A percentile compares a stretch with the other conserved stretches of the same genome.
phyloP scores from a whole-genome alignment of 768 basidiomycete genomes.

The Suillus placidus region DNA sequence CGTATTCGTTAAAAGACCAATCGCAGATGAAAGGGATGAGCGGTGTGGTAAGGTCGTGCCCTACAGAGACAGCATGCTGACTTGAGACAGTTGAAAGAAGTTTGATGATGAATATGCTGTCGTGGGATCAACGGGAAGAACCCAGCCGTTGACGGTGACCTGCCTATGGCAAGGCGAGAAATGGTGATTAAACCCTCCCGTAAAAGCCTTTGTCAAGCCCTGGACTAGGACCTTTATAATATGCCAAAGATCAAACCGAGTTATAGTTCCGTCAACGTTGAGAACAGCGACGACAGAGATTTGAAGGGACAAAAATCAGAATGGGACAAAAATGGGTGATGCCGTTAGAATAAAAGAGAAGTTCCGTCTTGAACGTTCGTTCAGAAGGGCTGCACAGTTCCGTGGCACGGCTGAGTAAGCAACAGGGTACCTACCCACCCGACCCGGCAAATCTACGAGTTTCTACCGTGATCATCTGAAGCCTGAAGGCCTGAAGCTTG shows the following conservation, averaged over 20 bases:
- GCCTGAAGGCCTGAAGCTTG: too few relatives aligned
- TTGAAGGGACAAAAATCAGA: slow-evolving; percentile 6
- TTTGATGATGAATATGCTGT: slow-evolving; percentile 12
- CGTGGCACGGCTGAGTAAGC: not conserved
- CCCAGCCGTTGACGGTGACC: slow-evolving; percentile 11
- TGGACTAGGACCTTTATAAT: not conserved
- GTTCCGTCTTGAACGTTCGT: not conserved
- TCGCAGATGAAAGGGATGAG: slow-evolving; percentile 9
- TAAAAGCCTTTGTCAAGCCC: slow-evolving; percentile 21
- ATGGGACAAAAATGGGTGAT: slow-evolving; percentile 2
- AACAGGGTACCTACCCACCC: not conserved
- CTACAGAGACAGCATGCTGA: slow-evolving; percentile 42
- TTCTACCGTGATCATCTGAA: not conserved
- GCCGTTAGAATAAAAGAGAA: slow-evolving; percentile 4
- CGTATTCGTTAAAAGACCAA: slow-evolving; percentile 10
- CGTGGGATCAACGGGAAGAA: slow-evolving; percentile 7
- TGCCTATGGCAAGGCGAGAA: slow-evolving; percentile 22
- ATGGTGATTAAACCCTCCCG: slow-evolving; percentile 31
- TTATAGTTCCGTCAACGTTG: not conserved
- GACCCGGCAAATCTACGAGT: not conserved
- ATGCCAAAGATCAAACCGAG: not conserved
- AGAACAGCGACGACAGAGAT: not conserved
- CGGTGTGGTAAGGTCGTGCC: slow-evolving; percentile 18
- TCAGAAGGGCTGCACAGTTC: not conserved
- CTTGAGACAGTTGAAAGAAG: slow-evolving; percentile 28